phyloP scores from a whole-genome alignment of 2,329 filamentous ascomycete species.

The Onygena corvina region DNA sequence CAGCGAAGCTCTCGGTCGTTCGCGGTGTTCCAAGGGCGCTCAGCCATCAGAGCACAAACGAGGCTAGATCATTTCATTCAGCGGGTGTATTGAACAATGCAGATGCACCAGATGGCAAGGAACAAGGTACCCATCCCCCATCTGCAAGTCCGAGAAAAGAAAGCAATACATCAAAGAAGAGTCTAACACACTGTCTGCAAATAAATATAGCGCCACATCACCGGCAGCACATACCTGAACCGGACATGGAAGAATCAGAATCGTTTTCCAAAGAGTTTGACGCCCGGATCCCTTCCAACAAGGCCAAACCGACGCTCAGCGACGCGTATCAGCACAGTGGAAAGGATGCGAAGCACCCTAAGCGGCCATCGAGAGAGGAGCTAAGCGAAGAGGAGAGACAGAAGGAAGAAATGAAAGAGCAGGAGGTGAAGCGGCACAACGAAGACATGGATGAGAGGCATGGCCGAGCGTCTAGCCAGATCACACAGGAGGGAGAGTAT shows the following conservation, averaged over 20 bases:
- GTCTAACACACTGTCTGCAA: not conserved
- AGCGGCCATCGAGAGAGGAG: conserved; percentile 12
- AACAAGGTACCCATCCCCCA: not conserved
- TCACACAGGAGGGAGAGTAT: conserved; percentile 11
- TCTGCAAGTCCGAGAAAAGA: not conserved
- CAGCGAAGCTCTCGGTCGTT: not conserved
- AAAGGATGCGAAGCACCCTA: conserved; percentile 13
- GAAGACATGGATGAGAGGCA: conserved; percentile 15
- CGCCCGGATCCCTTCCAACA: conserved; percentile 15
- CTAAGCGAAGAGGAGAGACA: conserved; percentile 12
- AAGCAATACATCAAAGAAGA: not conserved
- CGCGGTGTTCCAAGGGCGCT: not conserved
- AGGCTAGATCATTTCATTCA: not conserved
- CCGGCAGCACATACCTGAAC: conserved; percentile 9
- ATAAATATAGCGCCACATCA: conserved; percentile 7
- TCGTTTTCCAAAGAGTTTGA: conserved; percentile 16
- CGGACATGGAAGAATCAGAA: conserved; percentile 11
- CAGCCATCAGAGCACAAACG: too few relatives aligned
- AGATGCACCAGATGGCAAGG: not conserved
- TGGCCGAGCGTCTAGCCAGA: conserved; percentile 13
- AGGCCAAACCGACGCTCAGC: conserved; percentile 14
- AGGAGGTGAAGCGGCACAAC: conserved; percentile 16
- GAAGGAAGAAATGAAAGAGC: conserved; percentile 8
- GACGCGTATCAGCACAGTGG: conserved; percentile 17
- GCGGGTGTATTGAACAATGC: not conserved